Percentiles rank a stretch among this genome's conserved stretches.
Conservation (phyloP, 345 rosid species). For the Dimocarpus longan region DNA sequence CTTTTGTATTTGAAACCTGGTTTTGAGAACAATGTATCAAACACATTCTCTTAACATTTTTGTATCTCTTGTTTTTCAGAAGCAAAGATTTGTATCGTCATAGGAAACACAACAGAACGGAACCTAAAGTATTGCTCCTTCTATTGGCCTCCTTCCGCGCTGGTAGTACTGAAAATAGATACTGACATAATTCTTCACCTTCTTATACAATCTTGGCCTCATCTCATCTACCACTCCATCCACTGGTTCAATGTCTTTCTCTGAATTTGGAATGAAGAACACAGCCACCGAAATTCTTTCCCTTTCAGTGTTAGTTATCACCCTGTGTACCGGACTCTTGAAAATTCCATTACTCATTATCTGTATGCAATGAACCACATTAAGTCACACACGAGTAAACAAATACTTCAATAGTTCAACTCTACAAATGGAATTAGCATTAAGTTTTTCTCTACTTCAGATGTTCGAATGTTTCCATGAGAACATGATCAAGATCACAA, state of each 20-base stretch:
- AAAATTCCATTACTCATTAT: slow-evolving; percentile 66
- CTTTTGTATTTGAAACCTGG: too few species aligned
- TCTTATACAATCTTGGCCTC: slow-evolving; percentile 56
- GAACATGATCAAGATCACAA: neutral
- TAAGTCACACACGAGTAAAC: neutral
- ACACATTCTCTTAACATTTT: neutral
- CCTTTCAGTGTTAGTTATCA: slow-evolving; percentile 46
- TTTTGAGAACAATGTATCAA: neutral
- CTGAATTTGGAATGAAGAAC: slow-evolving; percentile 44
- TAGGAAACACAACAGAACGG: neutral
- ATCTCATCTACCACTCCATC: slow-evolving; percentile 35
- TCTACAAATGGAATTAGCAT: too few species aligned
- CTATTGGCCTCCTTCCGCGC: slow-evolving; percentile 48
- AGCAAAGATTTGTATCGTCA: neutral
- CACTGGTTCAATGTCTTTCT: slow-evolving; percentile 38
- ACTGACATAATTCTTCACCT: slow-evolving; percentile 45
- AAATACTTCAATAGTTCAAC: too few species aligned
- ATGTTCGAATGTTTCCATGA: too few species aligned
- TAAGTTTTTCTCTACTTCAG: too few species aligned
- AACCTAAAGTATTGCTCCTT: slow-evolving; percentile 44
- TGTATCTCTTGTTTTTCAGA: neutral
- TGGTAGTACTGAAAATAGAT: slow-evolving; percentile 46
- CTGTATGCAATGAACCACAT: slow-evolving; percentile 21
- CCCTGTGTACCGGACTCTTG: slow-evolving; percentile 57
- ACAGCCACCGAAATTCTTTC: slow-evolving; percentile 56